These are phyloP conservation scores for Tetradesmus lagerheimii DNA, from an alignment of 139 green algal genomes.

Conservation along the genomic window DNA sequence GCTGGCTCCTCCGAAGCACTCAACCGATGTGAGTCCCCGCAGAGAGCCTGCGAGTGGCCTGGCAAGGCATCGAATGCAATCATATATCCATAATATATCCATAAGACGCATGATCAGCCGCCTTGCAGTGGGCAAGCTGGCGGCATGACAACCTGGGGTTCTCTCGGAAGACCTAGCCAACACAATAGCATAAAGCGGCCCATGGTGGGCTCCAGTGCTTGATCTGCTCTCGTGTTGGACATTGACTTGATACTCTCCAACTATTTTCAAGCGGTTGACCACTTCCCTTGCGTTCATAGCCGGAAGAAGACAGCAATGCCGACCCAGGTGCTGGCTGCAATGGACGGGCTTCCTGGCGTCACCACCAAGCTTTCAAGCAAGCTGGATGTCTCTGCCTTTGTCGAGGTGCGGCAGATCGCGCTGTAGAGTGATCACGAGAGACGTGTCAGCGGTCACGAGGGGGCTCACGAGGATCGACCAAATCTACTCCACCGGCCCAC, in stretches of 20 bases:
- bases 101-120: background rate
- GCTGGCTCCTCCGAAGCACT: background rate
- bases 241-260: background rate
- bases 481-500: background rate
- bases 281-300: background rate
- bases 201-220: background rate
- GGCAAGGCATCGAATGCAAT: too few relatives aligned
- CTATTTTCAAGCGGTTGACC: background rate
- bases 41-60: background rate
- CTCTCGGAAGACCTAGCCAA: background rate
- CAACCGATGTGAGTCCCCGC: background rate
- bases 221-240: background rate
- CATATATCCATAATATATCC: background rate
- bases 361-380: conserved; percentile 16
- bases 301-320: background rate
- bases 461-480: background rate
- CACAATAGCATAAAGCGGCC: background rate
- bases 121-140: background rate
- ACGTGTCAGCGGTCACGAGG: background rate
- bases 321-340: background rate
- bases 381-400: conserved; percentile 24
- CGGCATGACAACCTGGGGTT: background rate
- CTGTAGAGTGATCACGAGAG: background rate
- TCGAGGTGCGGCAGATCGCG: conserved; percentile 23
- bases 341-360: background rate